Evolutionary conservation across 139 green algal species (phyloP), one percentile per base, ranked within the genome.

Genomic region (Pleodorina starrii): DNA sequence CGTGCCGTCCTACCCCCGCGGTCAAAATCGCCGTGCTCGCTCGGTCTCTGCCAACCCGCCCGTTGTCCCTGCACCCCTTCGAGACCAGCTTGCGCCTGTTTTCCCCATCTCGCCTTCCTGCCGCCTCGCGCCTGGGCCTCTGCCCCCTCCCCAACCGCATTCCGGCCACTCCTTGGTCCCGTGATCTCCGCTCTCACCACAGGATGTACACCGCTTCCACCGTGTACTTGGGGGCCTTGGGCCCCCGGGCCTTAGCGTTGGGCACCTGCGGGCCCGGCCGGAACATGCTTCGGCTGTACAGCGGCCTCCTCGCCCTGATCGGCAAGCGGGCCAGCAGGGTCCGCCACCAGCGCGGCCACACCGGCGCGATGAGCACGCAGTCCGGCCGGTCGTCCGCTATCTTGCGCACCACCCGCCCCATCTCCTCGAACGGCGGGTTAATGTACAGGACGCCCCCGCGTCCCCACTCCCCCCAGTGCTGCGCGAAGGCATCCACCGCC

Each of bases 391-490:
- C 77, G 35, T 85, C 50, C 19, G 46, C 36, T 5, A 85, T 69
- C 77, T 85, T 85, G 9, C 51, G 38, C 35, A 85, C 51, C 32
- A 85, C 51, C 48, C 1, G 5, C 17, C 77, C 77, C 77, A 85
- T 69, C 2, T 40, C 2, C 0, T 40, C 17, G 77, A 71, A 85
- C 4, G 77, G 77, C 5, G 50, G 50, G 51, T 57, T 57, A 4
- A 85, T 69, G 50, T 79, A 79, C 1, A 79, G 72, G 16, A 79
- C 16, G 2, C 42, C 40, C 5, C 42, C 21, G 38, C 7, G 3
- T 1, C 21, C 42, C 40, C 40, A 36, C 72, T 3, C 7, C 6
- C 40, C 42, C 72, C 72, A 79, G 40, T 36, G 1, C 23, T 79
- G 38, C 0, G 40, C 19, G 21, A 79, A 36, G 0, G 72, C 72